These are phyloP conservation scores for Ambrosiella xylebori DNA, from an alignment of 2,329 filamentous ascomycete genomes.

Conservation along the genomic window DNA sequence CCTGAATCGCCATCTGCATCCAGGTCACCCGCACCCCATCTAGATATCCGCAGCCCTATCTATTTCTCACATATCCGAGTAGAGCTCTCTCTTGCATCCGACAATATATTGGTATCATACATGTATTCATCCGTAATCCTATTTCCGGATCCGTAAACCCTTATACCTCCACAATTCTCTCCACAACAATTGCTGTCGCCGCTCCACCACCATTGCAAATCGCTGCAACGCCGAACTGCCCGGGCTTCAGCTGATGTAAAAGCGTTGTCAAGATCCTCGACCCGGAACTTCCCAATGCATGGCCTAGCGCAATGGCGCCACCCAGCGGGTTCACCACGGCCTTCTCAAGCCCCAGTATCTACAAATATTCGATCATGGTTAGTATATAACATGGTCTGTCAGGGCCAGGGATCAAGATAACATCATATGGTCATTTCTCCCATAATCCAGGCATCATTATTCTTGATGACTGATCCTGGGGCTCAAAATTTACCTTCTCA, in stretches of 20 bases:
- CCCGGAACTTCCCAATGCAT: constrained; percentile 84
- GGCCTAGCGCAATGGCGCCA: constrained; percentile 80
- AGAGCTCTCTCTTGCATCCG: neutral
- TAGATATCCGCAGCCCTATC: too few relatives aligned
- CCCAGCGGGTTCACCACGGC: constrained; percentile 76
- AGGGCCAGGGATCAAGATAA: neutral
- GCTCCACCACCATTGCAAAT: constrained; percentile 96
- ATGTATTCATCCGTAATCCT: neutral
- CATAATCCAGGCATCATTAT: neutral
- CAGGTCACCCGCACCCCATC: too few relatives aligned
- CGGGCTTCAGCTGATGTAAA: constrained; percentile 76
- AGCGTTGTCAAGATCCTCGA: constrained; percentile 80
- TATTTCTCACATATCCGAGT: too few relatives aligned
- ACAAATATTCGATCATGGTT: neutral
- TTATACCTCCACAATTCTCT: constrained; percentile 50
- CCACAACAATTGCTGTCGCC: constrained; percentile 79
- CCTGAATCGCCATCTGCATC: neutral
- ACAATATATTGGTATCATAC: neutral
- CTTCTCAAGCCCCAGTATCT: constrained; percentile 64
- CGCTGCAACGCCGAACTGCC: constrained; percentile 85
- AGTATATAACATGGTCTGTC: neutral
- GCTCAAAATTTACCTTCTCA: constrained; percentile 44
- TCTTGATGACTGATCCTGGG: neutral
- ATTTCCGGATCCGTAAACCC: neutral
- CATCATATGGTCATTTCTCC: neutral